Evolutionary conservation across 495 filamentous ascomycete species (phyloP).

Genomic region (Penicillium angulare): DNA sequence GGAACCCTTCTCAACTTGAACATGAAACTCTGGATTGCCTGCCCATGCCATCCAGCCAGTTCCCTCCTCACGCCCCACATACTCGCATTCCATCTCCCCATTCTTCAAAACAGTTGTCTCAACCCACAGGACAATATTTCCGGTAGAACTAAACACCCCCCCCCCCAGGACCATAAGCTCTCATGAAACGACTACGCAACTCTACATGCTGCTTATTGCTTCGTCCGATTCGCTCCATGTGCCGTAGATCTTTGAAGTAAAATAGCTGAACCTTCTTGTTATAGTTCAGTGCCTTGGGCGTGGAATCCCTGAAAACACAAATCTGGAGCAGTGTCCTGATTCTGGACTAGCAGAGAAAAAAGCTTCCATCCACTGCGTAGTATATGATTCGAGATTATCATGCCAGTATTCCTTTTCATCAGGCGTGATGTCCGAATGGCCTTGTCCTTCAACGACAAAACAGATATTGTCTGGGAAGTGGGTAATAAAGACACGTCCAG

Average conservation of each 20-base stretch:
- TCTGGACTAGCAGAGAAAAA: constrained; percentile 13
- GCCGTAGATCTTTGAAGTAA: constrained; percentile 29
- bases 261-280: constrained; percentile 27
- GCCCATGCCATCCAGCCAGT: constrained; percentile 18
- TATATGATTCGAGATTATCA: constrained; percentile 17
- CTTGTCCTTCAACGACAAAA: constrained; percentile 32
- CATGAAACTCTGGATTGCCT: neutral
- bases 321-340: too few species aligned
- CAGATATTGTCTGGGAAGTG: constrained; percentile 27
- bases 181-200: constrained; percentile 20
- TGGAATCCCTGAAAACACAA: too few species aligned
- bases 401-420: constrained; percentile 23
- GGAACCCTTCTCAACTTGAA: too few species aligned
- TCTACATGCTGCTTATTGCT: constrained; percentile 24
- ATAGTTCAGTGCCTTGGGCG: constrained; percentile 7
- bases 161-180: constrained; percentile 24
- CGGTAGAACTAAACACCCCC: constrained; percentile 13
- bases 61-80: constrained; percentile 29
- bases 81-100: constrained; percentile 28
- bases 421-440: constrained; percentile 15
- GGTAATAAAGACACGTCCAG: constrained; percentile 16
- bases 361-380: constrained; percentile 21
- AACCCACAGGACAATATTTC: constrained; percentile 24
- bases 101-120: constrained; percentile 26
- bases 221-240: constrained; percentile 23